Conservation (phyloP, 768 basidiomycete species). For the Trametes cingulata region DNA sequence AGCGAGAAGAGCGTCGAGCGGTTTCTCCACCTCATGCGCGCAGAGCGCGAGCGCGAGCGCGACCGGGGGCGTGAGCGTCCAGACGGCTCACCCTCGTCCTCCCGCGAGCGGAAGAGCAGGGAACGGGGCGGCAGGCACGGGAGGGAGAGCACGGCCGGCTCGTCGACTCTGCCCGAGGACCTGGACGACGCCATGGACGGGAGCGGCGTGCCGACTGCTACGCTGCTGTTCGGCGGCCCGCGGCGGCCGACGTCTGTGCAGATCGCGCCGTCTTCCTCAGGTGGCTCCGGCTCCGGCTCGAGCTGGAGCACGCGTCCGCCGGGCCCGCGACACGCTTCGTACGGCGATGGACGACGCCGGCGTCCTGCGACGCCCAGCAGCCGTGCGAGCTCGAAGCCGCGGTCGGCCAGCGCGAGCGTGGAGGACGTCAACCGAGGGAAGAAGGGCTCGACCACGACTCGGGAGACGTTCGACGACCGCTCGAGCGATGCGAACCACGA, state of each 20-base stretch:
- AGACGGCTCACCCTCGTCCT: slow-evolving; percentile 25
- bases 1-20: slow-evolving; percentile 36
- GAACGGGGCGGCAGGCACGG: slow-evolving; percentile 2
- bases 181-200: slow-evolving; percentile 20
- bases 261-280: slow-evolving; percentile 28
- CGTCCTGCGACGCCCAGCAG: slow-evolving; percentile 26
- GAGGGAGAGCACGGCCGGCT: slow-evolving; percentile 22
- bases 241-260: slow-evolving; percentile 49
- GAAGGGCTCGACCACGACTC: slow-evolving; percentile 16
- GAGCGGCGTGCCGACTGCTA: slow-evolving; percentile 14
- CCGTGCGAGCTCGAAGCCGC: slow-evolving; percentile 27
- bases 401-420: slow-evolving; percentile 31
- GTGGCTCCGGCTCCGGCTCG: slow-evolving; percentile 18
- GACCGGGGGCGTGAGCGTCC: slow-evolving; percentile 11
- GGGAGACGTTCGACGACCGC: slow-evolving; percentile 8
- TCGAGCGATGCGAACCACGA: slow-evolving; percentile 21
- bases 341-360: slow-evolving; percentile 20
- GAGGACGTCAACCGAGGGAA: slow-evolving; percentile 26
- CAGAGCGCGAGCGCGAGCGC: slow-evolving; percentile 22
- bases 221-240: slow-evolving; percentile 23
- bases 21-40: slow-evolving; percentile 30
- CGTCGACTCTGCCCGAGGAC: slow-evolving; percentile 31
- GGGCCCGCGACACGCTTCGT: slow-evolving; percentile 32
- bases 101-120: slow-evolving; percentile 16
- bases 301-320: slow-evolving; percentile 22